Evolutionary conservation across 2,329 filamentous ascomycete species (phyloP), one percentile per base, ranked within the genome.

Genomic region (Stachybotrys echinatus): DNA sequence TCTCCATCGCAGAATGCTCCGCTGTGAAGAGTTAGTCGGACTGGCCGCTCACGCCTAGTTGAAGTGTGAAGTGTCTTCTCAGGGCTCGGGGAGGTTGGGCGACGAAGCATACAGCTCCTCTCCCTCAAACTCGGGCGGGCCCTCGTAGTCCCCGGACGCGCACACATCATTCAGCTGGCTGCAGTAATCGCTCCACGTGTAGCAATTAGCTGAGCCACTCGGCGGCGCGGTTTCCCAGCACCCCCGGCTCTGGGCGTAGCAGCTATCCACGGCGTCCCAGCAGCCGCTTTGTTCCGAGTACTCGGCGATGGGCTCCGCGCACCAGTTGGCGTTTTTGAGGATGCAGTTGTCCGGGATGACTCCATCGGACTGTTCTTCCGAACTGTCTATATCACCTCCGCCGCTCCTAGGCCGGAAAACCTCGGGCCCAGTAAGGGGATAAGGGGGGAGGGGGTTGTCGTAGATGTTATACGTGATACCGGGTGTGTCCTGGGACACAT

Each of bases 291-390:
- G 73, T 42, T 71, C 70, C 5, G 67, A 70, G 68, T 86, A 89
- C 8, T 66, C 58, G 0, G 77, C 64, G 1, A 89, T 74, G 60
- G 87, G 77, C 52, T 75, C 71, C 47, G 77, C 85, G 66, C 84
- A 88, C 86, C 85, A 90, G 70, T 90, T 89, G 51, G 72, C 85
- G 61, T 88, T 88, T 61, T 82, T 80, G 52, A 84, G 61, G 37
- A 88, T 70, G 61, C 81, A 87, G 57, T 73, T 68, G 2, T 60
- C 49, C 0, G 84, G 84, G 48, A 81, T 70, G 12, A 75, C 65
- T 12, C 82, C 83, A 39, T 75, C 70, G 42, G 60, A 50, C 53
- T 62, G 60, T 43, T 61, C 50, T 47, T 56, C 55, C 34, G 48
- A 48, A 18, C 57, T 49, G 8, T 50, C 50, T 18, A 55, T 51